These are phyloP conservation scores for Fragaria vesca DNA, from an alignment of 306 rosid species.

Conservation along the genomic window DNA sequence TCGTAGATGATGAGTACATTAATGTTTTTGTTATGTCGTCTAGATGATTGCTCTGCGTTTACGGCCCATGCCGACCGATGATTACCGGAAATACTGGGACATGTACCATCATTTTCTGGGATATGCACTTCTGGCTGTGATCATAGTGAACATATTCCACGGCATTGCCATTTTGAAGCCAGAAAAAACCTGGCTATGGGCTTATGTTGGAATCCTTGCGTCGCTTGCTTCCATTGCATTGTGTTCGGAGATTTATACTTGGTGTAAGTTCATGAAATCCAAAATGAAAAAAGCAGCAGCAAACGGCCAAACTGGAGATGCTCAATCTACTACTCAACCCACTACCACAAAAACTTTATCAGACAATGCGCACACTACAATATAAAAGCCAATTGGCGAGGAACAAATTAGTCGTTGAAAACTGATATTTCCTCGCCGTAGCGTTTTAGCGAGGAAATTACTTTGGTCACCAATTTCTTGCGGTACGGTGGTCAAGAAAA, in stretches of 20 bases:
- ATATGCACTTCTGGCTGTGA: conserved; percentile 46
- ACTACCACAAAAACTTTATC: too few species aligned
- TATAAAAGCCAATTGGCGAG: too few species aligned
- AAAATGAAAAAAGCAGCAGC: background rate
- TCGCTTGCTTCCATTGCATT: conserved; percentile 35
- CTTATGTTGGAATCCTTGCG: conserved; percentile 50
- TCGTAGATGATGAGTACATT: too few species aligned
- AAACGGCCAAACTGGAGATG: too few species aligned
- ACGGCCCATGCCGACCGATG: conserved; percentile 36
- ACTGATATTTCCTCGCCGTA: too few species aligned
- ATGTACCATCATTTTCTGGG: conserved; percentile 94
- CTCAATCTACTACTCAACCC: too few species aligned
- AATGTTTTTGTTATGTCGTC: background rate
- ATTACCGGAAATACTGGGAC: conserved; percentile 71
- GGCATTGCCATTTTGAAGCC: conserved; percentile 67
- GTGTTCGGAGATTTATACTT: conserved; percentile 49
- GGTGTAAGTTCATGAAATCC: conserved; percentile 31
- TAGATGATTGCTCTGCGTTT: conserved; percentile 68
- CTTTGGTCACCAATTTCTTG: too few species aligned
- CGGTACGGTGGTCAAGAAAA: too few species aligned
- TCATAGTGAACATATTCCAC: conserved; percentile 58
- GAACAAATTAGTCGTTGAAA: too few species aligned
- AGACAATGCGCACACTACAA: too few species aligned
- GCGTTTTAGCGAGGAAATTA: too few species aligned
- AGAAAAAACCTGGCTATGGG: conserved; percentile 42